Percentiles rank a stretch among this genome's conserved stretches.
Evolutionary conservation across 225 moss, liverwort and hornwort genomes (phyloP).

Genomic region (Polytrichum formosum): DNA sequence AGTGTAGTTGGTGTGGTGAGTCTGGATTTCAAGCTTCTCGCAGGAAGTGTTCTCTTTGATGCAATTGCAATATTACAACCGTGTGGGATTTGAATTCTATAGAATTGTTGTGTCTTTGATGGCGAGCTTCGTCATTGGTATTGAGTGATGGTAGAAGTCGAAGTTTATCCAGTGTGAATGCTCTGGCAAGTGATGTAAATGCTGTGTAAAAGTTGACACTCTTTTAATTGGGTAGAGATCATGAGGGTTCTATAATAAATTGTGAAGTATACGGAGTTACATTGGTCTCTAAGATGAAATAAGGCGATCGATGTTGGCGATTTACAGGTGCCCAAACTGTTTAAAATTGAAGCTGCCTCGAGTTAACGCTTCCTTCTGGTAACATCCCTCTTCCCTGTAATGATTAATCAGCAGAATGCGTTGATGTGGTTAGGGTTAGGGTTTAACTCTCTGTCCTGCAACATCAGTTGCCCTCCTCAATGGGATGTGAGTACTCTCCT

Average conservation of each 20-base stretch:
- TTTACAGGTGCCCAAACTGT: constrained; percentile 91
- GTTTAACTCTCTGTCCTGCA: not conserved
- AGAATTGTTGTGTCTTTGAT: not conserved
- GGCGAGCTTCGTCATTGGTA: no score
- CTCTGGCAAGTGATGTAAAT: no score
- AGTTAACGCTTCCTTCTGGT: constrained; percentile 92
- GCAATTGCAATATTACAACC: not conserved
- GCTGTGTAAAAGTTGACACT: no score
- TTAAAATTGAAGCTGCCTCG: constrained; percentile 88
- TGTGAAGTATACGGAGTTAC: not conserved
- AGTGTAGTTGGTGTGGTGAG: no score
- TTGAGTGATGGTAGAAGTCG: not conserved
- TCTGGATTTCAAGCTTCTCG: no score
- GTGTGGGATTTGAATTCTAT: not conserved
- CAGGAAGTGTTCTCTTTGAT: not conserved
- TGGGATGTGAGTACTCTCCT: not conserved
- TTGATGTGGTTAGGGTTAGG: not conserved
- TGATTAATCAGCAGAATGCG: not conserved
- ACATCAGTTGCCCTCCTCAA: not conserved
- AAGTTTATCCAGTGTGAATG: not conserved
- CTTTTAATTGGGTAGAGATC: no score
- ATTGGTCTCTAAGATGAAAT: no score
- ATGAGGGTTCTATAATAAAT: no score
- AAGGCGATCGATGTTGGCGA: not conserved
- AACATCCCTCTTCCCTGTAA: not conserved